Evolutionary conservation across 495 filamentous ascomycete genomes (phyloP).

Genomic region (Neurospora sp.): DNA sequence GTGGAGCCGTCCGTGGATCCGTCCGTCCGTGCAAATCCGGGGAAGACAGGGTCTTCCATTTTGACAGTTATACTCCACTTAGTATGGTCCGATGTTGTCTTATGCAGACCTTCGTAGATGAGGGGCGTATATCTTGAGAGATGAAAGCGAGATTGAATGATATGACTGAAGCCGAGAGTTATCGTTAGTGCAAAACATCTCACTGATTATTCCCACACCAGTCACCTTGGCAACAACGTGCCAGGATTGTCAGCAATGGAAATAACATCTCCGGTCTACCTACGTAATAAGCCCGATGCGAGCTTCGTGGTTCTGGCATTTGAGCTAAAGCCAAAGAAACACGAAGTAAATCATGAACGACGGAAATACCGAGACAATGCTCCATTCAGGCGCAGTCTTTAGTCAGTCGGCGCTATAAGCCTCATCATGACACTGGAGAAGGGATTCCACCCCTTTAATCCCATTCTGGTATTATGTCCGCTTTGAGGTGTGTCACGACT

Average conservation of each 20-base stretch:
- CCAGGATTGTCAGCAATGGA: neutral
- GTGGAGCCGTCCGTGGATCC: neutral
- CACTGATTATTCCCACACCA: neutral
- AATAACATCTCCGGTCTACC: neutral
- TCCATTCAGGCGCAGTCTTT: neutral
- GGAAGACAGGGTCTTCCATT: neutral
- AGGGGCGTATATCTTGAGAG: neutral
- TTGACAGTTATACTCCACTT: neutral
- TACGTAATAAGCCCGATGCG: neutral
- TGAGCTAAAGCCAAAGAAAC: neutral
- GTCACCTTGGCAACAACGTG: neutral
- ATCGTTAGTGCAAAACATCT: neutral
- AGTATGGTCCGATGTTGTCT: neutral
- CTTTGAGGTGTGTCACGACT: neutral
- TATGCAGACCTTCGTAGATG: neutral
- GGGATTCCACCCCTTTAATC: neutral
- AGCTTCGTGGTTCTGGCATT: neutral
- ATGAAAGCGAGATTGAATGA: neutral
- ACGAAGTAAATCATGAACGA: neutral
- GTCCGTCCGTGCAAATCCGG: neutral
- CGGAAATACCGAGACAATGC: neutral
- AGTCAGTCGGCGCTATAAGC: neutral
- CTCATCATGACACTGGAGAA: neutral
- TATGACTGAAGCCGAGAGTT: neutral
- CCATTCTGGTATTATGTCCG: neutral